Percentiles rank a stretch among this genome's conserved stretches.
These are phyloP conservation scores for Alectoria sarmentosa DNA, from an alignment of 495 filamentous ascomycete species.

Conservation along the genomic window DNA sequence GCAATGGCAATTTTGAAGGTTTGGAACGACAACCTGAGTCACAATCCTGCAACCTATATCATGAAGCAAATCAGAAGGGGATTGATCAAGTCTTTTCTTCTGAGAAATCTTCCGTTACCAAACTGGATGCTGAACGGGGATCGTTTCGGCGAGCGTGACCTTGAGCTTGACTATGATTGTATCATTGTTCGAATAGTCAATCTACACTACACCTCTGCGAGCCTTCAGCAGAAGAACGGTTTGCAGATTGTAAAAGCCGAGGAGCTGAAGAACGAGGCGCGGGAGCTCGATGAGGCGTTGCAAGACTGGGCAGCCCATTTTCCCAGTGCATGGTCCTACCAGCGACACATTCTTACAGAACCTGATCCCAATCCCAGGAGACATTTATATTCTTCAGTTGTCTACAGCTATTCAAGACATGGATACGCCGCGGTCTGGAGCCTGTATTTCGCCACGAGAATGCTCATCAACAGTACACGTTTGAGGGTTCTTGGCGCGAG, in stretches of 20 bases:
- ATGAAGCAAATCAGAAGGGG: too few species aligned
- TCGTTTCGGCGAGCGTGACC: background rate
- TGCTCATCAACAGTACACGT: slow-evolving; percentile 2
- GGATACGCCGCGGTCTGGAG: background rate
- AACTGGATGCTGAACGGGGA: too few species aligned
- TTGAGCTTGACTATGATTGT: background rate
- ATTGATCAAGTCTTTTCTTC: too few species aligned
- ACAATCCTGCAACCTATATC: too few species aligned
- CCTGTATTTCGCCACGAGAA: background rate
- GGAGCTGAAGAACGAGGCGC: background rate
- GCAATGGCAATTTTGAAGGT: too few species aligned
- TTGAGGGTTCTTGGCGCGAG: background rate
- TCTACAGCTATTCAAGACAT: background rate
- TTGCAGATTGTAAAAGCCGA: background rate
- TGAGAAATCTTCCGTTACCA: too few species aligned
- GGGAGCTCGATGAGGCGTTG: background rate
- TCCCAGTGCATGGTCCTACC: background rate
- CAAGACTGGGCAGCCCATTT: background rate
- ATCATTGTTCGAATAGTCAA: background rate
- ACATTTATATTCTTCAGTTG: background rate
- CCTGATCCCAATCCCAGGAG: background rate
- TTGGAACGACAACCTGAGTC: too few species aligned
- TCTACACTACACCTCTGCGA: background rate
- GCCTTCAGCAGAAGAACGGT: background rate
- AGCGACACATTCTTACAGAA: background rate